Evolutionary conservation across 768 basidiomycete genomes (phyloP), one percentile per base, ranked within the genome.

Genomic region (Lactarius vividus): DNA sequence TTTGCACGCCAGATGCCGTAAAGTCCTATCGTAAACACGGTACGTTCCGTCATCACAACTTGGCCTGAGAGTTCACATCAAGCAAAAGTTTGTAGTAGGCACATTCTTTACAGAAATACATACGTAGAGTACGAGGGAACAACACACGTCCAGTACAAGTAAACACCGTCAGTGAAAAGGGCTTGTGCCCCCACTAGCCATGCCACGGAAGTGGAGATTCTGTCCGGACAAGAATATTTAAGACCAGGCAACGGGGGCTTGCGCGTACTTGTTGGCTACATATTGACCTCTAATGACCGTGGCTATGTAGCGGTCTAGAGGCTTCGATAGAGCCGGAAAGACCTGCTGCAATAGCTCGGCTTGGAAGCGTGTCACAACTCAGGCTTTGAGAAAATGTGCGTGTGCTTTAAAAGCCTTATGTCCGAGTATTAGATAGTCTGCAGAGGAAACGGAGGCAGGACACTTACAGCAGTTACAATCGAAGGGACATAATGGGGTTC

Each of bases 391-490:
- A 49, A 44, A 8, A 29, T 23, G n/a, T 35, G 42, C 46, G 16
- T 20, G 8, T 37, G 13, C 15, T 40, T 72, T 64, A 72, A 55
- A 72, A 72, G 59, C 72, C 72, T 52, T 72, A 61, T 5, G 39
- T 35, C 9, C 9, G 13, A 57, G 29, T 4, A 55, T 54, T 57
- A 44, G 39, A 39, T 16, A 9, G 1, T 9, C 18, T 4, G 23
- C 15, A 23, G 28, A n/a, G 33, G 10, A 31, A 9, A 69, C 10
- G 57, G 37, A 44, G 28, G 55, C 7, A 13, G 39, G n/a, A 40
- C 18, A 80, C 91, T 77, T 72, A 92, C 93, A 94, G 71, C 93
- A 94, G 42, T 91, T 81, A 75, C 93, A 94, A 74, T 94, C 93
- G 73, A 94, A 94, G 7, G 93, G 93, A 78, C 92, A 94, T 46